Conservation (phyloP, 176 grass and related monocot species). For the Aegilops speltoides region DNA sequence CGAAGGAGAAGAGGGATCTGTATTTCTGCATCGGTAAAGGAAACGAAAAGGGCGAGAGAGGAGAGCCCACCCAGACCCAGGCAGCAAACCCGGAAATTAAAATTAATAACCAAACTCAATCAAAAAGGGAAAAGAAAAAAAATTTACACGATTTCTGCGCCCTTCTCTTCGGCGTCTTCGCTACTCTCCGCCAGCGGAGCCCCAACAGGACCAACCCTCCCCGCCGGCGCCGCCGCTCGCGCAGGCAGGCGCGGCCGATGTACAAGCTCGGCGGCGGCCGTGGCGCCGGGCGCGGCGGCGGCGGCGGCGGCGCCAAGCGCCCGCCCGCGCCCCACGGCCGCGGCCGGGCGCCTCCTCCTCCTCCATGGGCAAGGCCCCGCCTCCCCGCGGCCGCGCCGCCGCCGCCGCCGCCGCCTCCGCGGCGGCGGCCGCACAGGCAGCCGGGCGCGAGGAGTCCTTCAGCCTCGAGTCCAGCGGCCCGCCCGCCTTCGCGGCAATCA, state of each 20-base stretch:
- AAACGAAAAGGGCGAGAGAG: not conserved
- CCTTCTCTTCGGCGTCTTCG: conserved; percentile 37
- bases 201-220: conserved; percentile 33
- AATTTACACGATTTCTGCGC: conserved; percentile 40
- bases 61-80: not conserved
- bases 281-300: conserved; percentile 44
- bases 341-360: conserved; percentile 33
- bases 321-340: conserved; percentile 37
- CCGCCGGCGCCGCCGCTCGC: conserved; percentile 40
- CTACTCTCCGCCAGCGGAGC: conserved; percentile 39
- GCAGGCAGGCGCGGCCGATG: conserved; percentile 34
- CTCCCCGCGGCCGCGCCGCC: conserved; percentile 41
- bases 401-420: not conserved
- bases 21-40: not conserved
- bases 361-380: conserved; percentile 32
- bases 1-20: too few species aligned
- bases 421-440: not conserved
- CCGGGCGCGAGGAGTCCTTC: conserved; percentile 69
- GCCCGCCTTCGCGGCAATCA: conserved; percentile 77
- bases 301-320: conserved; percentile 32
- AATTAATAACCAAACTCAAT: conserved; percentile 11
- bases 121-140: not conserved
- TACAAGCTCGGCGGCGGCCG: conserved; percentile 62
- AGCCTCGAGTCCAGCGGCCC: conserved; percentile 55
- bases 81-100: conserved; percentile 22